Evolutionary conservation across 345 rosid species (phyloP).

Genomic region (Syzygium oleosum): DNA sequence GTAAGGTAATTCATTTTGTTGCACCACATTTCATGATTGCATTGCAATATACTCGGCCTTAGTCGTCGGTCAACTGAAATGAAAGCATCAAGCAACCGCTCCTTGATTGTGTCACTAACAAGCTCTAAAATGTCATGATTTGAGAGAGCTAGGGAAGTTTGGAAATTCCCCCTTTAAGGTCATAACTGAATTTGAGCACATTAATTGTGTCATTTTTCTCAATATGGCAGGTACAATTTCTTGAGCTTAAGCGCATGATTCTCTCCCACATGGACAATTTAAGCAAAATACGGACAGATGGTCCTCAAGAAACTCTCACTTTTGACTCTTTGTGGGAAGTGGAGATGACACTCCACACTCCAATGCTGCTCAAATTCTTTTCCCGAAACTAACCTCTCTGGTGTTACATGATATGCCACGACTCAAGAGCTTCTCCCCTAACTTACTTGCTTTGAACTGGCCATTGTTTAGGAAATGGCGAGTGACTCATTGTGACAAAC

Average conservation of each 20-base stretch:
- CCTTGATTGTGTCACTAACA: not conserved
- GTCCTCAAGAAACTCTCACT: not conserved
- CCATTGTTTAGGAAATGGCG: not conserved
- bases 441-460: not conserved
- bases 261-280: not conserved
- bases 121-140: not conserved
- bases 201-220: not conserved
- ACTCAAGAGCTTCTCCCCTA: not conserved
- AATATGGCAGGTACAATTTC: not conserved
- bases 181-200: accelerated
- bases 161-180: not conserved
- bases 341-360: not conserved
- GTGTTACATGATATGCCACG: not conserved
- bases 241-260: accelerated
- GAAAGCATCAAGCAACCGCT: not conserved
- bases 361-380: not conserved
- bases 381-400: not conserved
- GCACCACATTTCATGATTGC: too few species aligned
- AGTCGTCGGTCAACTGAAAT: not conserved
- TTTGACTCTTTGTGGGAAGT: not conserved
- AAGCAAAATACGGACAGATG: not conserved
- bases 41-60: not conserved
- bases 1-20: too few species aligned
- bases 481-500: not conserved
- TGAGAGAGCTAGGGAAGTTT: not conserved